Base-by-base conservation (phyloP, 805 yeast genomes). In the Lipomyces sp. region DNA sequence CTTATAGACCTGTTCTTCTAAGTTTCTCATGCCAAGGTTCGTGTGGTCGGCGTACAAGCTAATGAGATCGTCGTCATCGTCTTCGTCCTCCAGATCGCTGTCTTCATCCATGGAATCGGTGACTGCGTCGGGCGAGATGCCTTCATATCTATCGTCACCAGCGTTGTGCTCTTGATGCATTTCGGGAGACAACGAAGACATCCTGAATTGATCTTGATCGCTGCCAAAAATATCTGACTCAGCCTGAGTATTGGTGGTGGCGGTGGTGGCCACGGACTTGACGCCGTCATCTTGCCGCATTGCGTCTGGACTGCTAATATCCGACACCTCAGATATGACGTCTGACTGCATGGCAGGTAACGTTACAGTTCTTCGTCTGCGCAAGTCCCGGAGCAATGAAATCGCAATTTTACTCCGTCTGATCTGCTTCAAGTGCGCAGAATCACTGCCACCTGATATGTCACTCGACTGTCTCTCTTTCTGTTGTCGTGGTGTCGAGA, bases 1-100 rank as follows among this genome's bases (percentile, higher is more conserved):
- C 29, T 63, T 63, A 60, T 24, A 59, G 8, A 68, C 66, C 48
- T 68, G 71, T 48, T 68, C 71, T 42, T 68, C 71, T 15, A 68
- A 57, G 3, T 60, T 67, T 10, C 69, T 57, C 4, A 68, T 62
- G n/a, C 70, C 35, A 15, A 66, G 63, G 11, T 65, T 35, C 8
- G 71, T 54, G 48, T 66, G 66, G 39, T 68, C 71, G 5, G 71
- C 67, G 37, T 68, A 68, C 18, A 68, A 48, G 34, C 57, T 59
- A 53, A 64, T 29, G 33, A 66, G 48, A 29, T 66, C 71, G 51
- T 68, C 71, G 11, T 66, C 70, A 15, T 68, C 71, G 8, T 66
- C 71, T 4, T 66, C 67, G 15, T 68, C 70, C 4, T 68, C 70
- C 4, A 66, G 70, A 7, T 60, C 66, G 34, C 59, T 63, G 18